Conservation (phyloP, 106 monocot species). For the Platanthera zijinensis region DNA sequence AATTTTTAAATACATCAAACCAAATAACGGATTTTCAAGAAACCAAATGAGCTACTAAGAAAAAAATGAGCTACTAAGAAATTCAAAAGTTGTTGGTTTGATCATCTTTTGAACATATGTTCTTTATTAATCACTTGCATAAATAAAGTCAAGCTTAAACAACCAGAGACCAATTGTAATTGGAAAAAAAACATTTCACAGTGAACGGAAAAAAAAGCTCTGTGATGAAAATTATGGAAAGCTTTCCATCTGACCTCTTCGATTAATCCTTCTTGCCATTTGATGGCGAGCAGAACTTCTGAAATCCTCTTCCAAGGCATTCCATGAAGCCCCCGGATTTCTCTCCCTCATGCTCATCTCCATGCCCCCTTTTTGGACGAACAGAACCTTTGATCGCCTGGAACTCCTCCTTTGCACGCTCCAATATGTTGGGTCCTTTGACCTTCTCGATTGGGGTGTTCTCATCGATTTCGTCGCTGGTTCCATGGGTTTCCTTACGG, state of each 20-base stretch:
- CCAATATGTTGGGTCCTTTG: slow-evolving; percentile 66
- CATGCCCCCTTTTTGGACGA: slow-evolving; percentile 41
- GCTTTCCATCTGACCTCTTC: neutral
- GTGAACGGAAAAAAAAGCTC: neutral
- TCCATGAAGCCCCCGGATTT: slow-evolving; percentile 19
- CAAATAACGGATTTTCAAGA: too few species aligned
- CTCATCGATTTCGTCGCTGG: slow-evolving; percentile 60
- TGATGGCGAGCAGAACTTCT: slow-evolving; percentile 30
- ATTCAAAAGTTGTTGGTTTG: too few species aligned
- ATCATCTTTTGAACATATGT: too few species aligned
- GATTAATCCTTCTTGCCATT: slow-evolving; percentile 25
- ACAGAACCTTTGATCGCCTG: slow-evolving; percentile 64
- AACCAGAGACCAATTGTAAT: too few species aligned
- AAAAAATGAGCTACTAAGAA: too few species aligned
- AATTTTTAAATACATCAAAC: too few species aligned
- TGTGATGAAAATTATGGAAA: neutral
- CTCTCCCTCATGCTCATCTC: slow-evolving; percentile 4
- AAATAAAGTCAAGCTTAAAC: too few species aligned
- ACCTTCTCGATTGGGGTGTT: slow-evolving; percentile 61
- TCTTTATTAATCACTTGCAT: too few species aligned
- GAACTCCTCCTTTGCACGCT: slow-evolving; percentile 84
- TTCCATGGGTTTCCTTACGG: slow-evolving; percentile 72
- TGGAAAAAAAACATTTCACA: neutral
- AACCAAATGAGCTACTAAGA: too few species aligned
- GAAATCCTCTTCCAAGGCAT: slow-evolving; percentile 26